Percentiles rank a stretch among this genome's conserved stretches.
phyloP scores from a whole-genome alignment of 75 land plant genomes.

The Pinus taeda region DNA sequence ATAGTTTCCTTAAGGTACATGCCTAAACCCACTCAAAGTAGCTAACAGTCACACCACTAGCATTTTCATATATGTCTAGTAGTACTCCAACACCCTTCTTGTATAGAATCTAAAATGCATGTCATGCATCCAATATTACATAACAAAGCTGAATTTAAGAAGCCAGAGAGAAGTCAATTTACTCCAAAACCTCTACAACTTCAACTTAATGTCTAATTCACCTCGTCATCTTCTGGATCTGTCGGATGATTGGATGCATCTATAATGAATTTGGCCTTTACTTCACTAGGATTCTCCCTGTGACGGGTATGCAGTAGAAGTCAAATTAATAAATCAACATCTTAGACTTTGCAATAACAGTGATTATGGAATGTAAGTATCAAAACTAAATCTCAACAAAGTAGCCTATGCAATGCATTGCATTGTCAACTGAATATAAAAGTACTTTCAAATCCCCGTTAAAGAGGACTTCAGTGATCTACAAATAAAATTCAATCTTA shows the following conservation, averaged over 20 bases:
- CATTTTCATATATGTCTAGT: constrained; percentile 80
- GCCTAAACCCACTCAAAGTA: constrained; percentile 97
- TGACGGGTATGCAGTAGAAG: neutral
- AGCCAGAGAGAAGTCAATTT: neutral
- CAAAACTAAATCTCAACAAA: neutral
- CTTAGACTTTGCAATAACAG: too few relatives aligned
- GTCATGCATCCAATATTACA: neutral
- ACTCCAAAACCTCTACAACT: neutral
- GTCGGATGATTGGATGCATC: constrained; percentile 90
- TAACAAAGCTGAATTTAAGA: too few relatives aligned
- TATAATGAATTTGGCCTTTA: constrained; percentile 15
- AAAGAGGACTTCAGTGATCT: neutral
- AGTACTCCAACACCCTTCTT: constrained; percentile 75
- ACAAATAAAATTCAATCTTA: too few relatives aligned
- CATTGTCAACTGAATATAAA: neutral
- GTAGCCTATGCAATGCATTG: neutral
- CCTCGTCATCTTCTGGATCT: constrained; percentile 31
- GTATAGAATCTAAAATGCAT: constrained; percentile 45
- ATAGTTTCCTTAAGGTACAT: too few relatives aligned
- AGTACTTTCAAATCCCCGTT: neutral
- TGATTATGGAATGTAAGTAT: neutral
- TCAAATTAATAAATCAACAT: neutral
- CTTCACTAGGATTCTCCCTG: constrained; percentile 76
- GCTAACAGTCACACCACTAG: constrained; percentile 87
- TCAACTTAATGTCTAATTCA: neutral